Evolutionary conservation across 192 early-diverging fungal genomes (phyloP).

Genomic region (Rhizoclosmatium sp.): DNA sequence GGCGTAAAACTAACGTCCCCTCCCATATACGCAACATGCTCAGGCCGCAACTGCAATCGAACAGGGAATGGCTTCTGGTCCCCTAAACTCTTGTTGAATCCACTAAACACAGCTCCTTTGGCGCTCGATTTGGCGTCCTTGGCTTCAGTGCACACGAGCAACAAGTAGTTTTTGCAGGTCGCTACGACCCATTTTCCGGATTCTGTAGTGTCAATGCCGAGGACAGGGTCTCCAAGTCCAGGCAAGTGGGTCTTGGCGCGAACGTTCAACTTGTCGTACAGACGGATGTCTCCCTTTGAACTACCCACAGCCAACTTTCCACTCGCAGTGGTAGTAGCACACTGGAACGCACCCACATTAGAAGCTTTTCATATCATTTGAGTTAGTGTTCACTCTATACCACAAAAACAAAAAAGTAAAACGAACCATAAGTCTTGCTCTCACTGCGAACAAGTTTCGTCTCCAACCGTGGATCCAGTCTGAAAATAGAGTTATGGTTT

Average conservation of each 20-base stretch:
- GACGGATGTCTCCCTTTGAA: conserved; percentile 86
- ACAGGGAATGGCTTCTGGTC: conserved; percentile 71
- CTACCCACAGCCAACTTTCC: conserved; percentile 86
- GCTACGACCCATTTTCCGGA: conserved; percentile 87
- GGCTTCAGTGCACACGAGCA: conserved; percentile 80
- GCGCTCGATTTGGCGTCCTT: conserved; percentile 43
- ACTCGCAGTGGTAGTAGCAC: conserved; percentile 75
- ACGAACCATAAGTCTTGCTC: conserved; percentile 68
- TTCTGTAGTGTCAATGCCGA: conserved; percentile 89
- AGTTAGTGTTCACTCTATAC: too few relatives aligned
- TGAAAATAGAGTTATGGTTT: conserved; percentile 83
- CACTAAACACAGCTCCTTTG: conserved; percentile 15
- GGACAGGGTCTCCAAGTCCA: conserved; percentile 86
- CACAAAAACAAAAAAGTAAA: background rate
- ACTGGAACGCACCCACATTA: conserved; percentile 70
- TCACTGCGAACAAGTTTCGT: conserved; percentile 75
- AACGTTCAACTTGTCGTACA: conserved; percentile 80
- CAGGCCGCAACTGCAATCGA: conserved; percentile 82
- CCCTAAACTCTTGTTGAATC: conserved; percentile 73
- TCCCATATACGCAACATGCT: conserved; percentile 87
- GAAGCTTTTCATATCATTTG: conserved; percentile 35
- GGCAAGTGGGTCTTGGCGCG: conserved; percentile 88
- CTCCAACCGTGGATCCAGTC: conserved; percentile 86
- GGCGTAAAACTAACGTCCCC: conserved; percentile 77
- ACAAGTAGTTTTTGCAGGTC: conserved; percentile 85